These are phyloP conservation scores for Eucalyptus sideroxylon DNA, from an alignment of 345 rosid genomes.

Conservation along the genomic window DNA sequence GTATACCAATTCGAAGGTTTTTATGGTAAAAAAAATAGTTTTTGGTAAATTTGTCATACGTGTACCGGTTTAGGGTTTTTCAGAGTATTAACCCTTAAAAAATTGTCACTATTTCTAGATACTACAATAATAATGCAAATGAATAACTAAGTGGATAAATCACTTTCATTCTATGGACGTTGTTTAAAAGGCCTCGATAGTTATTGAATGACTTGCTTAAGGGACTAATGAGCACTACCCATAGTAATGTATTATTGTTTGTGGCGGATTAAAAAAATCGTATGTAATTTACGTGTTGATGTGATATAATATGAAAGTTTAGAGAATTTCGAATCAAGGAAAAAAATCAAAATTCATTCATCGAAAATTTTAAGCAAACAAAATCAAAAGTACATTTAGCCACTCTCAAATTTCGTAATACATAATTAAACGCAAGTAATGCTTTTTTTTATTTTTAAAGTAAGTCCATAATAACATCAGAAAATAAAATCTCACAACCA, in stretches of 20 bases:
- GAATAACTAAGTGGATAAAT: background rate
- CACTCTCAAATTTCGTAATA: background rate
- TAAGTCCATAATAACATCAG: background rate
- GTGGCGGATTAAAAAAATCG: background rate
- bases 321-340: background rate
- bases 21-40: no score
- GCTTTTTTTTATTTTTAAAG: background rate
- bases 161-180: background rate
- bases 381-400: background rate
- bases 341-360: background rate
- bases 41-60: no score
- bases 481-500: background rate
- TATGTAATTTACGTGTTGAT: background rate
- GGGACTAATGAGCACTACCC: background rate
- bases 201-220: background rate
- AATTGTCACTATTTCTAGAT: background rate
- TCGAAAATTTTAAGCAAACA: background rate
- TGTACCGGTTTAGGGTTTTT: no score
- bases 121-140: background rate
- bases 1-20: rapidly evolving
- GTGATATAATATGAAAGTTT: background rate
- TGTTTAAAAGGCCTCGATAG: background rate
- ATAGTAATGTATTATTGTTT: background rate
- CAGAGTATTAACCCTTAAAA: no score
- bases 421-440: background rate